Percentiles rank a stretch among this genome's conserved stretches.
phyloP scores from a whole-genome alignment of 805 yeast genomes.

The Saccharomycopsis lassenensis region DNA sequence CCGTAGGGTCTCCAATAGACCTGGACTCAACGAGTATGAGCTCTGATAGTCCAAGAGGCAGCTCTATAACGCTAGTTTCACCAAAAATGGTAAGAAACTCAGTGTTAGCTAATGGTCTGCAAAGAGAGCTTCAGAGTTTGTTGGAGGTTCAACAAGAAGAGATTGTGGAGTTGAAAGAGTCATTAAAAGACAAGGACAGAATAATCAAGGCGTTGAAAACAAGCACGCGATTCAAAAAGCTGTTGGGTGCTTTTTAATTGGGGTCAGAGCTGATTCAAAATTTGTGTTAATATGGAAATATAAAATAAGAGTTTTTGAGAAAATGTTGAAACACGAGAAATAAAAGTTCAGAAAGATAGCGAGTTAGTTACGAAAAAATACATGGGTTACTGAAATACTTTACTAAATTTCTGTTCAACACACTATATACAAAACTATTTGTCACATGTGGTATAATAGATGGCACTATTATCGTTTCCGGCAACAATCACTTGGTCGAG shows the following conservation, averaged over 20 bases:
- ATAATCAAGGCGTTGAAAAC: conserved; percentile 66
- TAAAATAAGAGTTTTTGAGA: too few species aligned
- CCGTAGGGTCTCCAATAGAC: too few species aligned
- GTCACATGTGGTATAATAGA: conserved; percentile 35
- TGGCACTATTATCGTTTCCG: conserved; percentile 51
- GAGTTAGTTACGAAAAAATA: too few species aligned
- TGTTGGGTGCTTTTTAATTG: conserved; percentile 2
- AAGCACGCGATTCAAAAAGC: conserved; percentile 46
- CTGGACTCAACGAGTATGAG: too few species aligned
- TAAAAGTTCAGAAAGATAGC: too few species aligned
- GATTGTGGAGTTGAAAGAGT: conserved; percentile 49
- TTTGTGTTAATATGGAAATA: too few species aligned
- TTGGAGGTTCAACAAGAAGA: conserved; percentile 58
- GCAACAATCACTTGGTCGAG: conserved; percentile 50
- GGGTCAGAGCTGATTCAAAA: too few species aligned
- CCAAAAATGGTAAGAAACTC: conserved; percentile 15
- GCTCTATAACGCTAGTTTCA: conserved; percentile 6
- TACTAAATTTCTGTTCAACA: neutral
- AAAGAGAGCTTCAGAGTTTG: conserved; percentile 22
- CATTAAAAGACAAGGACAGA: conserved; percentile 62
- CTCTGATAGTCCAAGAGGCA: conserved; percentile 25
- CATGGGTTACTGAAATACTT: too few species aligned
- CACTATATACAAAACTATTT: too few species aligned
- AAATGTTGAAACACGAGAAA: too few species aligned
- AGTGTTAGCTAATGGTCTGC: conserved; percentile 12